Base-by-base conservation (phyloP, 345 rosid species). In the Hibiscus mutabilis region DNA sequence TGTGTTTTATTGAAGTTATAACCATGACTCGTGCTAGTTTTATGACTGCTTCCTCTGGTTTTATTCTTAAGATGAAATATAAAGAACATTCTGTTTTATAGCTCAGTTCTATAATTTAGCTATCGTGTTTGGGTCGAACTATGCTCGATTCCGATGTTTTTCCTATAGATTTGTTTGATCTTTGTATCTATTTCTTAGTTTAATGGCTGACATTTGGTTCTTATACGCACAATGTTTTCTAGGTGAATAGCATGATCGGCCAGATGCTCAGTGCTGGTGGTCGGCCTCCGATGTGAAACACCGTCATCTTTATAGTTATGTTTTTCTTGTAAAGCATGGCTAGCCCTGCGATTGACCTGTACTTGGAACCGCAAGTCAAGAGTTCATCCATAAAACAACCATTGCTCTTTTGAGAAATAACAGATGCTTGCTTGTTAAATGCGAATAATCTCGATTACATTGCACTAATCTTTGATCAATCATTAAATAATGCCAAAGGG, bases 241-340 rank as follows among this genome's bases (percentile, higher is more conserved):
- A 95, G 99, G 97, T 92, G 75, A 91, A 92, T 74, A 82, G 82
- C 64, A 84, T 94, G 65, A 73, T 94, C 3, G 98, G 97, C 42
- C 98, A 91, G 82, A 87, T 94, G 86, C 84, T 94, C 42, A 86
- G 97, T 73, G 86, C 87, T 33, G 91, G 95, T 44, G 86, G 86
- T 60, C 87, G 82, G 75, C 92, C 88, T 61, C 91, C 91, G 0
- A 85, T 87, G 89, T 89, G 77, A 82, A 69, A 31, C 52, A 24
- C 37, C 2, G 11, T 49, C 69, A 35, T 56, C 77, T 63, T 5
- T 69, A 9, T 49, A 76, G 19, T 63, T 35, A 6, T 19, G 16
- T 53, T 24, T 16, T 24, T 27, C 18, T 33, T 33, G 47, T 33
- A 52, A 24, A 47, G 44, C 71, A 68, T 29, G 37, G n/a, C 24